Base-by-base conservation (phyloP, 1,284 basidiomycete species). In the Rhodofomes roseus region DNA sequence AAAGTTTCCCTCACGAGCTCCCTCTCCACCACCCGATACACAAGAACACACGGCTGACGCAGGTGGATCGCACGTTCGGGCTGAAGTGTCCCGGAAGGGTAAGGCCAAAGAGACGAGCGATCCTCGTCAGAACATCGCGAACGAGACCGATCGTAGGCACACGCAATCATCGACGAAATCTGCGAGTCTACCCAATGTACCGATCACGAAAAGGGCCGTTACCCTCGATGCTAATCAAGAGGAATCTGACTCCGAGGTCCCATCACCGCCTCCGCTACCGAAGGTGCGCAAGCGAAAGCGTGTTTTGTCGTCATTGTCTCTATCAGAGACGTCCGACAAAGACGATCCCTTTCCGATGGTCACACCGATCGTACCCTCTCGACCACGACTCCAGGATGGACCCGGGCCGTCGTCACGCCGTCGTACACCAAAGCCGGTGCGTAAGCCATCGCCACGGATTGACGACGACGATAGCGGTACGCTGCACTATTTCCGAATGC, bases 221-320 rank as follows among this genome's bases (percentile, higher is more conserved):
- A 20, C 31, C 37, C 18, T 22, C 51, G 23, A 23, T 27, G 31
- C 18, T n/a, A 25, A 37, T 22, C 34, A 52, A 34, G 18, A 29
- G 53, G 53, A 57, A 4, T 57, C 56, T 27, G 56, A 40, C 25
- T 31, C 36, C 20, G 37, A 54, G 2, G 41, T 48, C 23, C 40
- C 48, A 11, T 53, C 58, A 2, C 59, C 62, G n/a, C n/a, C n/a
- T n/a, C n/a, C n/a, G n/a, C n/a, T n/a, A 20, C 18, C 55, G 16
- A 57, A 55, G 36, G 46, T 54, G 4, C 62, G 56, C n/a, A 71
- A 71, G 54, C 68, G 70, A 29, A 64, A 66, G 31, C 65, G 68
- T 25, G 61, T 68, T 31, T 56, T 66, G 29, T 67, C 65, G 8
- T 63, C 61, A 22, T 61, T 64, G 1, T 62, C 68, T 22, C 25